A percentile compares a stretch with the other conserved stretches of the same genome.
Conservation (phyloP, 2,329 filamentous ascomycete species). For the Neofusicoccum sp. region DNA sequence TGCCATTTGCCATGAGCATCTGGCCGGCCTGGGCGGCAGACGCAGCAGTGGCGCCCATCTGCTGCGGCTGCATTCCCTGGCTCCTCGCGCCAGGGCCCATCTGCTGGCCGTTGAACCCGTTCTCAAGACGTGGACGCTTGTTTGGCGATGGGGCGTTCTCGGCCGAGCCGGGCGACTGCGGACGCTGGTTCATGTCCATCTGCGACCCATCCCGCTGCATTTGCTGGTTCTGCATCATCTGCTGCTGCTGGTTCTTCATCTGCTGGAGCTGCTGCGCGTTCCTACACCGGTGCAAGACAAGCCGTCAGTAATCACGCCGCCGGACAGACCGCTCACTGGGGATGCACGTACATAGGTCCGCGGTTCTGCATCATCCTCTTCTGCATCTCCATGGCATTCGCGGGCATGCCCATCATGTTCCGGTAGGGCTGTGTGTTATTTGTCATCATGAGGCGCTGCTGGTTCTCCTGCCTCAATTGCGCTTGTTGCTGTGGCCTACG, state of each 20-base stretch:
- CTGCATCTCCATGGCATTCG: slow-evolving; percentile 59
- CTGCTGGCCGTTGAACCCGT: slow-evolving; percentile 71
- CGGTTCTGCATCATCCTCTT: slow-evolving; percentile 78
- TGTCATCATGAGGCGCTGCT: slow-evolving; percentile 73
- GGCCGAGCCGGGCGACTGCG: slow-evolving; percentile 75
- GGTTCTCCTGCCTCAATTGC: slow-evolving; percentile 67
- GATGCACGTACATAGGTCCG: slow-evolving; percentile 62
- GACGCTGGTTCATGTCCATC: slow-evolving; percentile 76
- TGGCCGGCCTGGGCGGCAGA: slow-evolving; percentile 56
- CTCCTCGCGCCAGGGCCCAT: slow-evolving; percentile 74
- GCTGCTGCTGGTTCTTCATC: slow-evolving; percentile 46
- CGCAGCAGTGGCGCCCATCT: slow-evolving; percentile 55
- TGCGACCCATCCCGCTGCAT: slow-evolving; percentile 87
- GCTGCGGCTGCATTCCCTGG: slow-evolving; percentile 70
- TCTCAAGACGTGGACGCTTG: slow-evolving; percentile 82
- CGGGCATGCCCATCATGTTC: slow-evolving; percentile 65
- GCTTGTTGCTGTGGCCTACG: slow-evolving; percentile 57
- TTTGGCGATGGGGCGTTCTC: slow-evolving; percentile 91
- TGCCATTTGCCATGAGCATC: slow-evolving; percentile 65
- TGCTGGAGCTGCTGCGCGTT: slow-evolving; percentile 66
- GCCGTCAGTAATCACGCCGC: not conserved
- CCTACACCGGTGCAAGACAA: slow-evolving; percentile 37
- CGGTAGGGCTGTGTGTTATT: slow-evolving; percentile 58
- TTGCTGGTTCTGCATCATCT: slow-evolving; percentile 66
- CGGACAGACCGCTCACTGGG: not conserved